Evolutionary conservation across 164 flowering plant species (phyloP), one percentile per base, ranked within the genome.

Genomic region (Macadamia integrifolia): DNA sequence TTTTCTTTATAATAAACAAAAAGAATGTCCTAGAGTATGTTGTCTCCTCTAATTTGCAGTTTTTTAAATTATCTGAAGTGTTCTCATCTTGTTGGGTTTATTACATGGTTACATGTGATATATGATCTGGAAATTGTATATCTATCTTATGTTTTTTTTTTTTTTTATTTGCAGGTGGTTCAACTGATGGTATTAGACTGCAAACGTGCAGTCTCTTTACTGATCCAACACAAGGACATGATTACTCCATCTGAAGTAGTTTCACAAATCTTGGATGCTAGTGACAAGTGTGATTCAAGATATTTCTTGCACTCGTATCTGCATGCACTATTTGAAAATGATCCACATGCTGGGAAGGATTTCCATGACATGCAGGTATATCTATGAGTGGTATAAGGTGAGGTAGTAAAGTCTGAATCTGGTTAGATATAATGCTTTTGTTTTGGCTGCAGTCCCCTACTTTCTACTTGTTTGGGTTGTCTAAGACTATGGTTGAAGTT

Each of bases 281-380:
- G 80, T 42, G 75, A 83, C 13, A 80, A 84, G 75, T 83, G 96
- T 75, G 88, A 94, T 81, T 79, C 79, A 69, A 85, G 86, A 83
- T 82, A 80, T 67, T 88, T 87, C 73, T 81, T 92, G 87, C 87
- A 92, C 81, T 70, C 84, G 23, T 95, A 95, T 77, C 80, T 95
- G 76, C 99, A 92, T 82, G 69, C 90, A 30, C 80, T 95, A 60
- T 92, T 90, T 79, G 94, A 84, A 81, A 86, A 70, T 50, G 85
- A 62, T 70, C 92, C 91, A 15, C 85, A 89, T 84, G 91, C 89
- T 63, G 99, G 96, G 50, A 91, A 78, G 79, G 98, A 92, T 60
- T 95, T 76, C 73, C 99, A 95, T 78, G 98, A 95, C 76, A 83
- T 95, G 89, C 99, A 95, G 99, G 99, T 94, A 79, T 49, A 7